phyloP scores from a whole-genome alignment of 1,284 basidiomycete species.

The Porogramme epimiltina region DNA sequence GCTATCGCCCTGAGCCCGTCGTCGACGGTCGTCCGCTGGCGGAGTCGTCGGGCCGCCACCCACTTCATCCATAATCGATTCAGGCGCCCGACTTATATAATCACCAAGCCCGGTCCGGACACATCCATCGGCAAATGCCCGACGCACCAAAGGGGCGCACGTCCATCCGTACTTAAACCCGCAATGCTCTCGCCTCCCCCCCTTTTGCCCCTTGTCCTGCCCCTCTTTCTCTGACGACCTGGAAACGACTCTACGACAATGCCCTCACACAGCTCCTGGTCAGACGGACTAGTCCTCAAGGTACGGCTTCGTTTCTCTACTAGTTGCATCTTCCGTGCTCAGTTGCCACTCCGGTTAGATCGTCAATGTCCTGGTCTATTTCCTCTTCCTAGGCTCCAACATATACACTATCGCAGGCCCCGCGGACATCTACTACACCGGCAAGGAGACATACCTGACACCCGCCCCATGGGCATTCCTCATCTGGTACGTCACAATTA shows the following conservation, averaged over 20 bases:
- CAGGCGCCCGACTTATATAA: no score
- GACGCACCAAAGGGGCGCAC: neutral
- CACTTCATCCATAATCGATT: no score
- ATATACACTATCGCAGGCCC: constrained; percentile 82
- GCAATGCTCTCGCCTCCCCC: constrained; percentile 8
- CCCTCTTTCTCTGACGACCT: constrained; percentile 3
- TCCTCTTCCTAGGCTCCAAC: constrained; percentile 87
- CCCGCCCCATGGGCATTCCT: constrained; percentile 88
- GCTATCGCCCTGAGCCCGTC: no score
- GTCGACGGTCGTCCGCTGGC: no score
- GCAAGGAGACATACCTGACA: constrained; percentile 87
- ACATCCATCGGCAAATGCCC: neutral
- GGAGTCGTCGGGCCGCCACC: no score
- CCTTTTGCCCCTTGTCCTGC: constrained; percentile 2
- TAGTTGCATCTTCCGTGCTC: neutral
- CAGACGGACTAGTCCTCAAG: constrained; percentile 80
- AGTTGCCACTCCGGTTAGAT: constrained; percentile 44
- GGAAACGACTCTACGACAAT: constrained; percentile 8
- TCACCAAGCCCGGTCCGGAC: neutral
- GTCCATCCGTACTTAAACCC: constrained; percentile 12
- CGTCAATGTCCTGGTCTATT: constrained; percentile 77
- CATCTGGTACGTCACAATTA: constrained; percentile 69
- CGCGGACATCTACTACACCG: constrained; percentile 64
- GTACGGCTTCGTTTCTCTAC: constrained; percentile 42
- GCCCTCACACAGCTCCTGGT: constrained; percentile 49